Percentiles rank a stretch among this genome's conserved stretches.
phyloP scores from a whole-genome alignment of 371 early-diverging fungal genomes.

The Zancudomyces culisetae region DNA sequence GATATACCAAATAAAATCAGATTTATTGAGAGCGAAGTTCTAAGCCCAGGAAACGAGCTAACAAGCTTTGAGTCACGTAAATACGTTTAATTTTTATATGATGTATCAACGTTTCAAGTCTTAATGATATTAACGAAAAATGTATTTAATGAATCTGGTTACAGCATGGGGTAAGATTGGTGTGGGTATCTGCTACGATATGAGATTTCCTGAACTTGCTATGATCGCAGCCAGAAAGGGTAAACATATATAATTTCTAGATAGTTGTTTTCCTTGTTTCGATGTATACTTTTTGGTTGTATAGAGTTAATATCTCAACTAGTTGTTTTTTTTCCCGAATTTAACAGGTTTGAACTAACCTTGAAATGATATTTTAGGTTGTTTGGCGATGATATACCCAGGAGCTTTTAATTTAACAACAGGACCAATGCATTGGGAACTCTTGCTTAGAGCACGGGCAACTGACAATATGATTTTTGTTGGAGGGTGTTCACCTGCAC shows the following conservation, averaged over 20 bases:
- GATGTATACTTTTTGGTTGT: neutral
- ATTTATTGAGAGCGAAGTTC: conserved; percentile 75
- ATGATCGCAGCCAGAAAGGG: conserved; percentile 69
- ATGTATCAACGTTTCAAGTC: neutral
- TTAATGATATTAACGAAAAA: neutral
- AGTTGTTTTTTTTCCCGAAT: neutral
- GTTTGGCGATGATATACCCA: conserved; percentile 89
- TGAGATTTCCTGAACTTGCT: conserved; percentile 88
- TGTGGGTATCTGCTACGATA: conserved; percentile 90
- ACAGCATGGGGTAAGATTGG: conserved; percentile 59
- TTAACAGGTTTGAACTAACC: too few species aligned
- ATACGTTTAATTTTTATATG: conserved; percentile 10
- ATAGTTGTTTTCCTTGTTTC: neutral
- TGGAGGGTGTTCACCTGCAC: conserved; percentile 85
- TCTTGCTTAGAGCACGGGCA: conserved; percentile 69
- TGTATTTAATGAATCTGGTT: neutral
- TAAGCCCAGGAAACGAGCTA: conserved; percentile 49
- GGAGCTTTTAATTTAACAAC: conserved; percentile 90
- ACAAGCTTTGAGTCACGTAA: conserved; percentile 53
- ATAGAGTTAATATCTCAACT: neutral
- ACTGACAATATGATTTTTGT: too few species aligned
- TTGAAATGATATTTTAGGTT: conserved; percentile 28
- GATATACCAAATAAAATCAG: conserved; percentile 79
- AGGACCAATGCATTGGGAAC: conserved; percentile 89
- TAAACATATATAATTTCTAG: conserved; percentile 12